Evolutionary conservation across 1,284 basidiomycete genomes (phyloP), one percentile per base, ranked within the genome.

Genomic region (Rhodotorula sp.): DNA sequence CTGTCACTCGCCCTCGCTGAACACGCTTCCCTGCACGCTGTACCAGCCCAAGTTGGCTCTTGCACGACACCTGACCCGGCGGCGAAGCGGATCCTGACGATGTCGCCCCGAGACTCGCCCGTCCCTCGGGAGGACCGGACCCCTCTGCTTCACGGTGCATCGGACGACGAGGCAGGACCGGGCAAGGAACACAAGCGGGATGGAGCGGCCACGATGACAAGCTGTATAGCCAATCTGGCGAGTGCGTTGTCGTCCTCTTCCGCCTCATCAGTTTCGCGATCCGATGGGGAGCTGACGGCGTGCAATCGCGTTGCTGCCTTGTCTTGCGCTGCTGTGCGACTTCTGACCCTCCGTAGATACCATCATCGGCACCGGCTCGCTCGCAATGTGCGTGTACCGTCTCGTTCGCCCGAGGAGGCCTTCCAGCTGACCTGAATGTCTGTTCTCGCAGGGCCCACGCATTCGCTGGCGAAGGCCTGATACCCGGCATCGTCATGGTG

Each of bases 401-500:
- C 20, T 53, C 24, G 6, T 40, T 22, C 8, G 10, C 20, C 5
- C 28, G 4, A n/a, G 4, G 16, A 10, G 5, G 1, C 28, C 44
- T n/a, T 7, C 44, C 34, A 26, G n/a, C 69, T 57, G 47, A 61
- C 60, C 30, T 20, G 40, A 11, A 15, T 3, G 40, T 44, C 40
- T 34, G 18, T 18, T n/a, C 22, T 53, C 34, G 55, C 80, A 79
- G 79, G 46, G 80, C 81, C 1, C 79, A 80, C 52, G 80, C 80
- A 0, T 80, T 82, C 65, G 77, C 79, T 7, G 79, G 77, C 20
- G 80, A 80, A 16, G 82, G 82, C n/a, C 65, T 81, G 40, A 68
- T 82, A 4, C 77, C 93, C 4, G 95, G 95, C 18, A 86, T 94
- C 63, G 77, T 93, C 24, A 92, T 92, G 44, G 95, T 96, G 76